phyloP scores from a whole-genome alignment of 176 grass and related monocot genomes.

The Eragrostis curvula region DNA sequence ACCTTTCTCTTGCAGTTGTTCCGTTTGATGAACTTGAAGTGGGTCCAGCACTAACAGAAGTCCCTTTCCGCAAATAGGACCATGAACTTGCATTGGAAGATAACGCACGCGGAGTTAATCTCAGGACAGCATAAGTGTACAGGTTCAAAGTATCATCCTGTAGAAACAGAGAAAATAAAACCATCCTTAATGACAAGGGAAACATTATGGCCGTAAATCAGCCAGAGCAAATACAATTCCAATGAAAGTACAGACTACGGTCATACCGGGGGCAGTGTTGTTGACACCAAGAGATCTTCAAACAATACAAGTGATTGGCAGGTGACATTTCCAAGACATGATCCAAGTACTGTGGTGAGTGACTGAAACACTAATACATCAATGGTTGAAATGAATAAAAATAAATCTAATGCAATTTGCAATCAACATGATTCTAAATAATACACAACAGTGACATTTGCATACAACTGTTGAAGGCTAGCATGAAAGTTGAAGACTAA shows the following conservation, averaged over 20 bases:
- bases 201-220: conserved; percentile 26
- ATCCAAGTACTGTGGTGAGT: conserved; percentile 77
- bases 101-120: conserved; percentile 90
- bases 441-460: not conserved
- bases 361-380: conserved; percentile 79
- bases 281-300: conserved; percentile 94
- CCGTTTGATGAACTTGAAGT: conserved; percentile 61
- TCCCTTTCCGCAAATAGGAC: conserved; percentile 93
- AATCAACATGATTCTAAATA: conserved; percentile 32
- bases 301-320: conserved; percentile 89
- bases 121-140: conserved; percentile 79
- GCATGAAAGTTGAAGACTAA: conserved; percentile 6
- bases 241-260: conserved; percentile 12
- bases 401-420: conserved; percentile 26
- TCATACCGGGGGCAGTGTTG: conserved; percentile 83
- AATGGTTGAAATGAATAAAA: conserved; percentile 49
- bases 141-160: conserved; percentile 91
- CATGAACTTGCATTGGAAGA: conserved; percentile 76
- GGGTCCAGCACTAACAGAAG: conserved; percentile 54
- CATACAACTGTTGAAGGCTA: conserved; percentile 6
- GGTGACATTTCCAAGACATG: conserved; percentile 56
- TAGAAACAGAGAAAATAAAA: conserved; percentile 22
- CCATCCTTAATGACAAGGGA: conserved; percentile 19
- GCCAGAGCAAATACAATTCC: conserved; percentile 32
- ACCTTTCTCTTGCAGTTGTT: conserved; percentile 60